These are phyloP conservation scores for Geotrichum citri-aurantii DNA, from an alignment of 1,139 yeast species.

Conservation along the genomic window DNA sequence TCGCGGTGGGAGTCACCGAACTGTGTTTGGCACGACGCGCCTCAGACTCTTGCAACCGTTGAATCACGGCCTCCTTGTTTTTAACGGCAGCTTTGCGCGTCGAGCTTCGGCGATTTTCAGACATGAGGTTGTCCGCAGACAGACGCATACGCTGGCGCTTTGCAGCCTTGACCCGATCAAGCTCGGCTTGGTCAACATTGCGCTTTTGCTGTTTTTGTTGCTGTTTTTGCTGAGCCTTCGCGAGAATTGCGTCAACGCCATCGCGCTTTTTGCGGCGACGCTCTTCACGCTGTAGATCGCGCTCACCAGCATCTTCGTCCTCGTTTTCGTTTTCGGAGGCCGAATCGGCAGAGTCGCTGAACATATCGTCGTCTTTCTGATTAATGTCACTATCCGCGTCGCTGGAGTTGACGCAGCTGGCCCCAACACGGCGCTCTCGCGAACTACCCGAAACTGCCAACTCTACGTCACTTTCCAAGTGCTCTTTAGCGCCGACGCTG, in stretches of 20 bases:
- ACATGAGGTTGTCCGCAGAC: conserved; percentile 42
- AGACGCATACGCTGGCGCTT: conserved; percentile 21
- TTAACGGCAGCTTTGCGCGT: conserved; percentile 73
- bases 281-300: conserved; percentile 31
- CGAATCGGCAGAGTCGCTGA: conserved; percentile 31
- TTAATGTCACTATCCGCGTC: conserved; percentile 1
- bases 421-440: background rate
- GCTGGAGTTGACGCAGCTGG: background rate
- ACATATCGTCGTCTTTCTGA: conserved; percentile 30
- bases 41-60: conserved; percentile 67
- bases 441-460: background rate
- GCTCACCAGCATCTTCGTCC: conserved; percentile 37
- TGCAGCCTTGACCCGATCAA: conserved; percentile 8
- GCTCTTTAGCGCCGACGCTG: conserved; percentile 38
- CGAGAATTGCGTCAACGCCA: background rate
- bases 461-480: background rate
- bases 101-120: conserved; percentile 67
- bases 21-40: conserved; percentile 46
- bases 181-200: conserved; percentile 14
- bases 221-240: conserved; percentile 6
- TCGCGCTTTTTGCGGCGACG: conserved; percentile 25
- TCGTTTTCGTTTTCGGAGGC: conserved; percentile 28
- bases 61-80: conserved; percentile 71
- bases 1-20: conserved; percentile 37
- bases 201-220: conserved; percentile 11